Conservation (phyloP, 371 early-diverging fungal genomes). For the Choanephora cucurbitarum region DNA sequence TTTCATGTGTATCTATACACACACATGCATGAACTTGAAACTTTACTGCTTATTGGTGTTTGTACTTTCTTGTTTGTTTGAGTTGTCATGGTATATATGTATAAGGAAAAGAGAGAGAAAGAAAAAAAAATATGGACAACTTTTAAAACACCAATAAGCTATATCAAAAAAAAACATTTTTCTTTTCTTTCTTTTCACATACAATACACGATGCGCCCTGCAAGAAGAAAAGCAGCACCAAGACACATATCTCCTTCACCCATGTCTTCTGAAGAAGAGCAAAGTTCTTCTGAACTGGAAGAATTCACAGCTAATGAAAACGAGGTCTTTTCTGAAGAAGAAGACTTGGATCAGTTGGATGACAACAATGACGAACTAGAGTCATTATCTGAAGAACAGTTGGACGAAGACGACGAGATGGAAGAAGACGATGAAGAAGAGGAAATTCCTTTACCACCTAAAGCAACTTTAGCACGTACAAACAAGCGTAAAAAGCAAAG, state of each 20-base stretch:
- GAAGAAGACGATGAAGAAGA: constrained; percentile 40
- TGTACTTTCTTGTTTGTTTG: too few species aligned
- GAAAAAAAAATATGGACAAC: not conserved
- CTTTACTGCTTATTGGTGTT: too few species aligned
- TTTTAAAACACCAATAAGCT: too few species aligned
- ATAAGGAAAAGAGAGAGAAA: not conserved
- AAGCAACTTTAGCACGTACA: constrained; percentile 6
- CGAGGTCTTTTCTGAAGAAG: constrained; percentile 26
- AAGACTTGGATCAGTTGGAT: constrained; percentile 24
- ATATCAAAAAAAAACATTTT: not conserved
- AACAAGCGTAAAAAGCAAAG: constrained; percentile 37
- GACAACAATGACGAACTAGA: constrained; percentile 38
- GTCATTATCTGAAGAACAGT: constrained; percentile 36
- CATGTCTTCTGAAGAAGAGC: constrained; percentile 24
- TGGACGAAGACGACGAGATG: constrained; percentile 20
- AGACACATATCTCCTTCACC: constrained; percentile 26
- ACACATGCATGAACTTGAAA: too few species aligned
- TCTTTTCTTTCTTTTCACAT: not conserved
- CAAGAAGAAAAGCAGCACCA: constrained; percentile 23
- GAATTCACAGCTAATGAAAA: constrained; percentile 18
- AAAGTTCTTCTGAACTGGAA: constrained; percentile 14
- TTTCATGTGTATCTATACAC: too few species aligned
- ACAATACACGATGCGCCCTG: not conserved
- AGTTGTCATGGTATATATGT: not conserved
- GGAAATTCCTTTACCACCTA: constrained; percentile 19